These are phyloP conservation scores for Russula lepida DNA, from an alignment of 768 basidiomycete species.

Conservation along the genomic window DNA sequence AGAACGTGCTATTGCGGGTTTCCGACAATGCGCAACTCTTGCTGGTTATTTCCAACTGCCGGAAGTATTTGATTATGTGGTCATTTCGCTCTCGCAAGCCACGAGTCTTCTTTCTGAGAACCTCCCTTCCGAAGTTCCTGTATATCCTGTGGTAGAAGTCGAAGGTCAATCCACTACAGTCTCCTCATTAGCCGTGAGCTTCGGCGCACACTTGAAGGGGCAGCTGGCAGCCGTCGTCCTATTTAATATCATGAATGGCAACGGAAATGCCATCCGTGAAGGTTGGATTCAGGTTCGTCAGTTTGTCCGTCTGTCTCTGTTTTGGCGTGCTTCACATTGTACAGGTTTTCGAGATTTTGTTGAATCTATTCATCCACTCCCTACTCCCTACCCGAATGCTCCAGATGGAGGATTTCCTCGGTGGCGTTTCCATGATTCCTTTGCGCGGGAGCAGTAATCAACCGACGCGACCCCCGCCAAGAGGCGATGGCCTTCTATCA, in stretches of 20 bases:
- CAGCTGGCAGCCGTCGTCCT: conserved; percentile 95
- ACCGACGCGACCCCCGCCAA: conserved; percentile 49
- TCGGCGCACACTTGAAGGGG: conserved; percentile 91
- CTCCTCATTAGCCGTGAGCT: conserved; percentile 84
- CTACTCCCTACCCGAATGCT: conserved; percentile 84
- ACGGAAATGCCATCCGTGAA: conserved; percentile 86
- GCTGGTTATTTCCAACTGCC: conserved; percentile 84
- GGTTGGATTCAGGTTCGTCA: conserved; percentile 81
- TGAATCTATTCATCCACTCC: conserved; percentile 91
- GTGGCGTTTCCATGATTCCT: conserved; percentile 90
- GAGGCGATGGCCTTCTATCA: conserved; percentile 86
- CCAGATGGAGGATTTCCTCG: conserved; percentile 97
- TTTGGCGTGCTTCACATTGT: conserved; percentile 1
- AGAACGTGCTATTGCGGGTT: conserved; percentile 91
- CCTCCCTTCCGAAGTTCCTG: conserved; percentile 61
- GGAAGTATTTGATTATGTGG: conserved; percentile 95
- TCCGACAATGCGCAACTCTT: conserved; percentile 90
- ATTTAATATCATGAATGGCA: conserved; percentile 96
- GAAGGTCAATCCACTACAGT: conserved; percentile 87
- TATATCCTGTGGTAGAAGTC: conserved; percentile 82
- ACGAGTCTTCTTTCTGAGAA: conserved; percentile 78
- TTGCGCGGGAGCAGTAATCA: conserved; percentile 54
- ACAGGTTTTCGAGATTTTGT: conserved; percentile 97
- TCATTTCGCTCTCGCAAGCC: conserved; percentile 84
- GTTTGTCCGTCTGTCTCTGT: neutral